Conservation (phyloP, 106 monocot genomes). For the Platanthera zijinensis region DNA sequence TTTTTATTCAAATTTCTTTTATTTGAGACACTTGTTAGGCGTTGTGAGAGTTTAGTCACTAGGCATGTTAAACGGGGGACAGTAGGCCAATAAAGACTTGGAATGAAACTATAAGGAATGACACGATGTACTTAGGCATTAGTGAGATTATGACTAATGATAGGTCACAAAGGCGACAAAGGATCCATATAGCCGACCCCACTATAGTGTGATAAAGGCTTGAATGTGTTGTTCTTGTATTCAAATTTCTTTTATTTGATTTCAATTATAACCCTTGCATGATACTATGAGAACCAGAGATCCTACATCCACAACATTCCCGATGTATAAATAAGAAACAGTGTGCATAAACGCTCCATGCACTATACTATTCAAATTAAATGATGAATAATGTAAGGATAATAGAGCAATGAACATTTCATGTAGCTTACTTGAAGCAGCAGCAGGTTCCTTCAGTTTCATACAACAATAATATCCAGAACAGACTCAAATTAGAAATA, state of each 20-base stretch:
- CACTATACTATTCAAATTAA: neutral
- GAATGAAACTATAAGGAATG: too few species aligned
- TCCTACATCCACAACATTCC: neutral
- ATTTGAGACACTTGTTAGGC: too few species aligned
- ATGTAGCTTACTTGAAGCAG: neutral
- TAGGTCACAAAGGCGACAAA: too few species aligned
- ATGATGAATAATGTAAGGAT: neutral
- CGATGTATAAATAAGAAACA: constrained; percentile 1
- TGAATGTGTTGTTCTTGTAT: neutral
- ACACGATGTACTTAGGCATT: too few species aligned
- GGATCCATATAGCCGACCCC: too few species aligned
- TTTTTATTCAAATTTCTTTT: too few species aligned
- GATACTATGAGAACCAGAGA: neutral
- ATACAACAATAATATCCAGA: neutral
- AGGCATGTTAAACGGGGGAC: too few species aligned
- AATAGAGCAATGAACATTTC: neutral
- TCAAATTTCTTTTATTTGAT: neutral
- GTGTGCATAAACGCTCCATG: neutral
- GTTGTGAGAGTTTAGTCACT: too few species aligned
- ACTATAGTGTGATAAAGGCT: too few species aligned
- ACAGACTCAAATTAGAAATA: neutral
- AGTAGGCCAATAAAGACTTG: too few species aligned
- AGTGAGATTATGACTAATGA: too few species aligned
- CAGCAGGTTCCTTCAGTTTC: neutral
- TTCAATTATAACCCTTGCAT: neutral